Percentiles rank a stretch among this genome's conserved stretches.
Conservation (phyloP, 2,329 filamentous ascomycete genomes). For the Paradendryphiella salina region DNA sequence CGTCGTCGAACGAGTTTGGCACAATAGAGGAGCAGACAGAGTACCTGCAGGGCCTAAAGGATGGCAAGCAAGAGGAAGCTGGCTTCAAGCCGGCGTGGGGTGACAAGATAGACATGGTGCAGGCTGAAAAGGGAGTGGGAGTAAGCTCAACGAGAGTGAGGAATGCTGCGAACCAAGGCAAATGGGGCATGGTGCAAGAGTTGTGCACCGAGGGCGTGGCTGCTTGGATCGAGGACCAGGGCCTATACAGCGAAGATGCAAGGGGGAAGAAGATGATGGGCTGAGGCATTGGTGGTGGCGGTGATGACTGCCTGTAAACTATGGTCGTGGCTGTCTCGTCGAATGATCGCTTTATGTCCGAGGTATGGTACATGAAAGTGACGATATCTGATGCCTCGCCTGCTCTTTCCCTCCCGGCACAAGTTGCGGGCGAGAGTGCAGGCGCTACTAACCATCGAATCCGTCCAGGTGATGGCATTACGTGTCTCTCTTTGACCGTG, state of each 20-base stretch:
- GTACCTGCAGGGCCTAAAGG: conserved; percentile 58
- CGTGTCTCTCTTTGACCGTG: too few species aligned
- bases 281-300: conserved; percentile 16
- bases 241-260: conserved; percentile 57
- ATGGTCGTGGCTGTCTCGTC: too few species aligned
- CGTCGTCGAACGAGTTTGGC: conserved; percentile 61
- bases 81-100: conserved; percentile 65
- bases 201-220: conserved; percentile 63
- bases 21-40: conserved; percentile 56
- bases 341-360: neutral
- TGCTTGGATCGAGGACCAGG: conserved; percentile 60
- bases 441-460: too few species aligned
- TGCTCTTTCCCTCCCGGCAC: too few species aligned
- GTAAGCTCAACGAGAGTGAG: conserved; percentile 66
- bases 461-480: too few species aligned
- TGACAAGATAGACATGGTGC: conserved; percentile 62
- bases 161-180: conserved; percentile 55
- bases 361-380: neutral
- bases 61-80: conserved; percentile 54
- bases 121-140: conserved; percentile 53
- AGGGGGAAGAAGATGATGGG: conserved; percentile 45
- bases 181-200: conserved; percentile 54
- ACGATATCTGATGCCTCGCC: too few species aligned
- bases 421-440: too few species aligned
- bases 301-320: neutral